These are phyloP conservation scores for Colletotrichum aenigma DNA, from an alignment of 2,329 filamentous ascomycete species.

Conservation along the genomic window DNA sequence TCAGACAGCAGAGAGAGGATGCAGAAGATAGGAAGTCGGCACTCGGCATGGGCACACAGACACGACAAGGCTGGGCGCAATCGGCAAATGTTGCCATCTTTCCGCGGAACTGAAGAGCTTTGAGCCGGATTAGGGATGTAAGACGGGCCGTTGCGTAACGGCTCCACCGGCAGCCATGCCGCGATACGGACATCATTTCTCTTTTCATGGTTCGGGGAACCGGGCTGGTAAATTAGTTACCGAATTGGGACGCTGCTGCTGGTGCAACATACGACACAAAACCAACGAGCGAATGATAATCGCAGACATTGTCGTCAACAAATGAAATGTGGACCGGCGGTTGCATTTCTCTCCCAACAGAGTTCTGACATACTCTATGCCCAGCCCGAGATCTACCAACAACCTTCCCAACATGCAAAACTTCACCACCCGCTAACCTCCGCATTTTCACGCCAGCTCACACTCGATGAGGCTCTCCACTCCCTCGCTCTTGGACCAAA, in stretches of 20 bases:
- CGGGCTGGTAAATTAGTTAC: not conserved
- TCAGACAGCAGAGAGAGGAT: not conserved
- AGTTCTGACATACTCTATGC: not conserved
- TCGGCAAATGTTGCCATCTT: not conserved
- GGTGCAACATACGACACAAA: not conserved
- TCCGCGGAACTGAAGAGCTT: not conserved
- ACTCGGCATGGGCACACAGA: not conserved
- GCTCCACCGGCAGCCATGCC: not conserved
- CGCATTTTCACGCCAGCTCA: not conserved
- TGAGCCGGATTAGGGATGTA: not conserved
- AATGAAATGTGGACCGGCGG: not conserved
- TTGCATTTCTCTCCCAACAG: not conserved
- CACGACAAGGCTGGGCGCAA: not conserved
- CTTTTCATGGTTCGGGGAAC: not conserved
- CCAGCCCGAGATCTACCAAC: not conserved
- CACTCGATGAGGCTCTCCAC: conserved; percentile 2
- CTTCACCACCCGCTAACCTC: not conserved
- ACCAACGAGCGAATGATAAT: not conserved
- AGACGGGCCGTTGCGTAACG: not conserved
- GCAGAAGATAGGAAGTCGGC: not conserved
- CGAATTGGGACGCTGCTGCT: not conserved
- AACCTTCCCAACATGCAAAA: not conserved
- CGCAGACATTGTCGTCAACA: not conserved
- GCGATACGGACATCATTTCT: not conserved
- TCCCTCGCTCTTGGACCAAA: not conserved